Conservation (phyloP, 768 basidiomycete genomes). For the Artomyces pyxidatus region DNA sequence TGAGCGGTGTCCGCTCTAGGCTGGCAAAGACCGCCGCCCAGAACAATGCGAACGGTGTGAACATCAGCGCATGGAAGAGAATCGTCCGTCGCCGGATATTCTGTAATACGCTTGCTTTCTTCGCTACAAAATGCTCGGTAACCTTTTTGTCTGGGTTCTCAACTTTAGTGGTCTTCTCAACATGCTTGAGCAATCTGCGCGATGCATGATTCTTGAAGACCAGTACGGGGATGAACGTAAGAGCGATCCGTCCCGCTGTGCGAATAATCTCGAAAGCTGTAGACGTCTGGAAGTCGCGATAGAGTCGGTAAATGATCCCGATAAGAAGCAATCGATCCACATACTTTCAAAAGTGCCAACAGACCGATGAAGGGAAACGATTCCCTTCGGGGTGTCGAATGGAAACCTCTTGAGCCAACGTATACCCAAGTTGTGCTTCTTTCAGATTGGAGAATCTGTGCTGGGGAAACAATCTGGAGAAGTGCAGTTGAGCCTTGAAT, state of each 20-base stretch:
- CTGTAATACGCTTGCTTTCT: slow-evolving; percentile 38
- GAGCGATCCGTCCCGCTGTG: slow-evolving; percentile 59
- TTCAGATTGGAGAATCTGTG: neutral
- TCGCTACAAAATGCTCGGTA: slow-evolving; percentile 36
- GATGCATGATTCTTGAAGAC: slow-evolving; percentile 50
- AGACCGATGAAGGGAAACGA: slow-evolving; percentile 39
- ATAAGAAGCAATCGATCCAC: slow-evolving; percentile 8
- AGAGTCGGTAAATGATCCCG: no score
- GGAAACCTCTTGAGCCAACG: slow-evolving; percentile 25
- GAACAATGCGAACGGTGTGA: slow-evolving; percentile 54
- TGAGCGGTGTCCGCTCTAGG: slow-evolving; percentile 70
- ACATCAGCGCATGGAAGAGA: slow-evolving; percentile 45
- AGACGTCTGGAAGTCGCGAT: slow-evolving; percentile 44
- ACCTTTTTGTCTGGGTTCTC: slow-evolving; percentile 27
- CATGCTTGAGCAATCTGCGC: slow-evolving; percentile 40
- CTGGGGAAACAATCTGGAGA: neutral
- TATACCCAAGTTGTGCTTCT: neutral
- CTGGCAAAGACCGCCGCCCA: slow-evolving; percentile 66
- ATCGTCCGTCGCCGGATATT: slow-evolving; percentile 41
- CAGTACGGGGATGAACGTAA: slow-evolving; percentile 69
- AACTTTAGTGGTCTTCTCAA: slow-evolving; percentile 35
- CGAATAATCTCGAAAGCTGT: slow-evolving; percentile 64
- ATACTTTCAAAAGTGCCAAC: slow-evolving; percentile 63
- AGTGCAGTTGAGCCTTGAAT: neutral
- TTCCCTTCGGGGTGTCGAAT: slow-evolving; percentile 30